Base-by-base conservation (phyloP, 768 basidiomycete genomes). In the Auricularia heimuer region DNA sequence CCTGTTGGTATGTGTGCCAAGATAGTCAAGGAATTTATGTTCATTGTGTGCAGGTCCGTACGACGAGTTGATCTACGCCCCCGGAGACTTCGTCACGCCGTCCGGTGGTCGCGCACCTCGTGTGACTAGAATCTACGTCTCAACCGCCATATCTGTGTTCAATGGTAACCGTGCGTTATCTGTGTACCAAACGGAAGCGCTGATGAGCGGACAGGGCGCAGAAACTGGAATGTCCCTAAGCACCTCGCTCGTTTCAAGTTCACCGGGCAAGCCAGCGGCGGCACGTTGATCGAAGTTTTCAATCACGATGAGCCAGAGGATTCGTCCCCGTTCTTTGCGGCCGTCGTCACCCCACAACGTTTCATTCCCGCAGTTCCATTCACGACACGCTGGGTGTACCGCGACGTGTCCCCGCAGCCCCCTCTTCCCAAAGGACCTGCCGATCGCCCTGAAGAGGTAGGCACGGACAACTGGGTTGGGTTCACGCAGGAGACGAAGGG, bases 171-270 rank as follows among this genome's bases (percentile, higher is more conserved):
- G 4, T 4, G 8, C 24, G n/a, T 16, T 66, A 7, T 8, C 37
- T 44, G 4, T n/a, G 10, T 10, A 11, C 16, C 18, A 12, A 4
- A 42, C 24, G n/a, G 7, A 21, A 12, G 7, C 7, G 29, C 33
- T 51, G 12, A 18, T 29, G 45, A 1, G 34, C 36, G 10, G 7
- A 36, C 64, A 67, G 66, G 66, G 10, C 62, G 67, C 12, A 37
- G 42, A 4, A 68, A 66, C 51, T 68, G 67, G 67, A 68, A 68
- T 39, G 60, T 64, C n/a, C 62, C 66, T 3, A 68, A 68, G 54
- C 66, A 68, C 33, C 51, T 64, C 21, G 67, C 67, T 12, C 62
- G 63, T 16, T 68, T 68, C 54, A 33, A 54, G 47, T 68, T 68
- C 63, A 68, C 63, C 14, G 24, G 33, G 54, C 47, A 56, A n/a